Evolutionary conservation across 495 filamentous ascomycete genomes (phyloP).

Genomic region (Xylaria palmicola): DNA sequence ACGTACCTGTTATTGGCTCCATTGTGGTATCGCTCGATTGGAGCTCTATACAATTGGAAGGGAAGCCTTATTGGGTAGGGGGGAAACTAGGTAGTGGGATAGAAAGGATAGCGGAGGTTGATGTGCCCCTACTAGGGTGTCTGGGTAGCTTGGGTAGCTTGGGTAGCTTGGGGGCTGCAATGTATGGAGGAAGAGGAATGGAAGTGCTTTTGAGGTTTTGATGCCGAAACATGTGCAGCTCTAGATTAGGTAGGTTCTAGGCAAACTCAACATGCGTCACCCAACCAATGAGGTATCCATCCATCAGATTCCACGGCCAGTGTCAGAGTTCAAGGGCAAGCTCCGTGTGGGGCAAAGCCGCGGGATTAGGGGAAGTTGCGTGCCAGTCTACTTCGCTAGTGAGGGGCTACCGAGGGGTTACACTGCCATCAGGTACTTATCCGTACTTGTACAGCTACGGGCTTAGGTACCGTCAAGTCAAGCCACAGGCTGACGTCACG

Average conservation of each 20-base stretch:
- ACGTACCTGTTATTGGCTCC: slow-evolving; percentile 63
- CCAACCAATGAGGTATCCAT: slow-evolving; percentile 12
- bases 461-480: no score
- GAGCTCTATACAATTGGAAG: neutral
- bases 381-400: neutral
- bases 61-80: no score
- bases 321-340: neutral
- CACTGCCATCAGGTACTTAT: no score
- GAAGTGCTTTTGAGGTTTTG: no score
- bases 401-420: neutral
- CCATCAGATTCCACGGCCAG: slow-evolving; percentile 21
- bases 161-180: no score
- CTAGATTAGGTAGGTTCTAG: slow-evolving; percentile 9
- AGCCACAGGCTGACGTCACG: slow-evolving; percentile 19
- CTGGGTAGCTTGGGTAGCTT: no score
- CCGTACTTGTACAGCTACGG: no score
- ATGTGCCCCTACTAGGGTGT: no score
- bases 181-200: no score
- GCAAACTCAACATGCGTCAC: slow-evolving; percentile 34
- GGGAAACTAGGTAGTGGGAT: neutral
- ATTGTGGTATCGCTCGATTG: slow-evolving; percentile 41
- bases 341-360: neutral
- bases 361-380: neutral
- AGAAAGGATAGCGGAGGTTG: no score
- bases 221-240: no score